Conservation (phyloP, 768 basidiomycete species). For the Lactarius evosmus region DNA sequence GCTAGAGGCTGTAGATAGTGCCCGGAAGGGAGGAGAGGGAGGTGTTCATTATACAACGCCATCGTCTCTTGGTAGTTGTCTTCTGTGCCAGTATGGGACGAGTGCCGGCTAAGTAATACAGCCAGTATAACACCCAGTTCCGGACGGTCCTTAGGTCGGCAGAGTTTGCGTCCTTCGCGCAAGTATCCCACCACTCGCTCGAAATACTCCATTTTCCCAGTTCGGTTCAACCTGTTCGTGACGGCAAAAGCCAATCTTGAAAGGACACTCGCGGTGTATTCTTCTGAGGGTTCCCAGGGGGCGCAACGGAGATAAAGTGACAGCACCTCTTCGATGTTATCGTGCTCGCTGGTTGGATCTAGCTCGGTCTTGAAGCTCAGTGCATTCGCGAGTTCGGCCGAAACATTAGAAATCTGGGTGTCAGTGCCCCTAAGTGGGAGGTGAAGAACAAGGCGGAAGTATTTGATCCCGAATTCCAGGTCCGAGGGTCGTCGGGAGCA, state of each 20-base stretch:
- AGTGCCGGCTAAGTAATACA: neutral
- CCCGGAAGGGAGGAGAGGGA: constrained; percentile 6
- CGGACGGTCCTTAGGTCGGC: neutral
- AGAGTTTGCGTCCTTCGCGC: neutral
- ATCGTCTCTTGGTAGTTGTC: too few relatives aligned
- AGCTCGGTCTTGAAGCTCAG: neutral
- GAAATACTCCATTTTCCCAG: neutral
- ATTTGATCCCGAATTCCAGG: constrained; percentile 2
- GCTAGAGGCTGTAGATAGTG: neutral
- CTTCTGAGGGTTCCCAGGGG: neutral
- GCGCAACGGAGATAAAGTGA: constrained; percentile 4
- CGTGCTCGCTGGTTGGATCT: neutral
- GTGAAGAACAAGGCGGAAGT: neutral
- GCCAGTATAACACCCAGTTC: neutral
- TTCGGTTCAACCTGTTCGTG: neutral
- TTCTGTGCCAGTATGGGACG: neutral
- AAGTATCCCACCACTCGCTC: constrained; percentile 3
- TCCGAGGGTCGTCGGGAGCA: neutral
- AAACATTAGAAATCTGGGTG: neutral
- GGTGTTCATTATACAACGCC: constrained; percentile 3
- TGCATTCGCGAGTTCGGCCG: constrained; percentile 3
- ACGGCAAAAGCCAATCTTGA: neutral
- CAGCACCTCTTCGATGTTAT: constrained; percentile 7
- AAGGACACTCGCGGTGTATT: neutral
- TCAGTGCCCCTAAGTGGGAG: neutral